Conservation (phyloP, 345 rosid genomes). For the Leavenworthia alabamica region DNA sequence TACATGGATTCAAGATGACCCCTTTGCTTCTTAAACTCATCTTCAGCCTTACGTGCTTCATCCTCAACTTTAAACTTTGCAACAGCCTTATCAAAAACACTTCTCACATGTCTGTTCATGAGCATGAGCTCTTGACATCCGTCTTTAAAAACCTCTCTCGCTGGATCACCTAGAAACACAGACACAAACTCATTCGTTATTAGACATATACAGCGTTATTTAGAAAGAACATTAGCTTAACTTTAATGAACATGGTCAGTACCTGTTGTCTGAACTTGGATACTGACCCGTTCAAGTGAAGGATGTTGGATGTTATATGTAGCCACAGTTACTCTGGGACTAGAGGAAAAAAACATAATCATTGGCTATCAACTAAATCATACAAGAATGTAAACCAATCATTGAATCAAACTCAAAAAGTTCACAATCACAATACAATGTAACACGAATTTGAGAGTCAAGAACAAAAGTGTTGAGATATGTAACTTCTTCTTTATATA, state of each 20-base stretch:
- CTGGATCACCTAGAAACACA: conserved; percentile 69
- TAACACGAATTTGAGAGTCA: not conserved
- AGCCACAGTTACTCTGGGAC: conserved; percentile 64
- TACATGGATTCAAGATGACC: conserved; percentile 7
- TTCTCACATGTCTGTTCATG: conserved; percentile 69
- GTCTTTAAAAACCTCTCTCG: conserved; percentile 78
- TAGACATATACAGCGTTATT: not conserved
- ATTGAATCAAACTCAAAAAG: too few relatives aligned
- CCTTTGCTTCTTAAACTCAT: conserved; percentile 7
- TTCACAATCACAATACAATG: too few relatives aligned
- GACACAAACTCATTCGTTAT: not conserved
- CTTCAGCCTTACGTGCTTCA: not conserved
- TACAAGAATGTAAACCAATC: too few relatives aligned
- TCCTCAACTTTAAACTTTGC: conserved; percentile 29
- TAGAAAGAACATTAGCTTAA: not conserved
- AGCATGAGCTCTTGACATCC: conserved; percentile 71
- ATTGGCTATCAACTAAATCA: too few relatives aligned
- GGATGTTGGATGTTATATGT: conserved; percentile 95
- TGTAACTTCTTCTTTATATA: not conserved
- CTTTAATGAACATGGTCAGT: not conserved
- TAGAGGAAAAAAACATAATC: conserved; percentile 33
- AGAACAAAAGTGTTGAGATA: not conserved
- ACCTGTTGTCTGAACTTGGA: conserved; percentile 95
- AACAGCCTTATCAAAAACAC: conserved; percentile 57
- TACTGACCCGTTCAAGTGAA: conserved; percentile 66